Evolutionary conservation across 345 rosid genomes (phyloP), one percentile per base, ranked within the genome.

Genomic region (Dovyalis caffra): DNA sequence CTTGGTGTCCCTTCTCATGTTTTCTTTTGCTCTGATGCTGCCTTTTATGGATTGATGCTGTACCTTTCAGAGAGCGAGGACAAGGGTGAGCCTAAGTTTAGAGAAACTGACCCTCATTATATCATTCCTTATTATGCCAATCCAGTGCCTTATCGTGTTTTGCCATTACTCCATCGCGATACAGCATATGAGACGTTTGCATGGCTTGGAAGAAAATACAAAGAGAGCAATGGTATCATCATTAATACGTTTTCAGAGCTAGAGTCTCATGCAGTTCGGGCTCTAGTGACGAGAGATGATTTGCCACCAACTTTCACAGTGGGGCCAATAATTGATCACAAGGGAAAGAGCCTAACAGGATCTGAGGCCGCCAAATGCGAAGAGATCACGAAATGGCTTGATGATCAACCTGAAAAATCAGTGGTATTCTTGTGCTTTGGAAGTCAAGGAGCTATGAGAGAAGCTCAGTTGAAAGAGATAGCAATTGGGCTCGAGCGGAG

Each of bases 301-400:
- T 14, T 32, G 4, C 77, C 77, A 7, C 62, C 77, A 21, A 49
- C 65, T 51, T 74, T 64, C 32, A 70, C 69, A 3, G 70, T 74
- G 3, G 64, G 60, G 11, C 70, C 70, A 21, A 10, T 51, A 14
- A n/a, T 64, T 6, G 25, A 74, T 34, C 49, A 34, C 47, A 12
- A 53, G 7, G 9, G 58, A 6, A 6, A 8, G 14, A 6, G 3
- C 4, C 7, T 6, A 3, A 6, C 7, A 14, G 58, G 14, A 7
- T 14, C 14, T 3, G 58, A 53, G 4, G 3, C 3, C 9, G 58
- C 47, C 28, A 40, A 32, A 14, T 18, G 40, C 6, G 49, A 64
- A 4, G 10, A 34, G 47, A 74, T 65, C 70, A 29, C 33, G 64
- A 65, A 47, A 25, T 76, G 78, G 78, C 78, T 76, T 43, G 78